Base-by-base conservation (phyloP, 2,329 filamentous ascomycete genomes). In the Plectosphaerella cucumerina region DNA sequence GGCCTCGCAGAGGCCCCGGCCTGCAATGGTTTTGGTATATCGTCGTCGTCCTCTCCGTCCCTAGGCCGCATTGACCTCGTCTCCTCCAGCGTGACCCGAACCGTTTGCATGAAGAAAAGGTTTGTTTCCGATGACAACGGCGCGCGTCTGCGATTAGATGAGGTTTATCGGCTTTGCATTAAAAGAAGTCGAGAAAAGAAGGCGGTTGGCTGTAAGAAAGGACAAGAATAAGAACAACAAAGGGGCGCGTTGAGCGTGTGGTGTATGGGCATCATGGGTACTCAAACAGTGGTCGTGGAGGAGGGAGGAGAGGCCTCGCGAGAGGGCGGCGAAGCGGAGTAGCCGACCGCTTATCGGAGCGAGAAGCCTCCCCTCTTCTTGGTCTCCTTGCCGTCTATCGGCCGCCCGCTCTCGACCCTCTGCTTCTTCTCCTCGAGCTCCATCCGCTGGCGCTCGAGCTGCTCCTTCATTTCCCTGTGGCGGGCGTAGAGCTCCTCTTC, bases 401-500 rank as follows among this genome's bases (percentile, higher is more conserved):
- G 94, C 70, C 94, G 84, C 66, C 94, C 94, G 69, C 88, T 96
- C 75, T 99, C 94, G 76, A 99, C 80, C 65, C 94, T 87, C 59
- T 83, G 73, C 81, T 99, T 99, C 89, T 97, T 99, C 77, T 99
- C 94, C 71, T 99, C 94, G 67, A 99, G 84, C 72, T 99, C 94
- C 70, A 84, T 74, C 70, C 92, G 87, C 80, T 97, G 93, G 69
- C 92, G 86, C 67, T 99, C 94, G 64, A 99, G 84, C 73, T 97
- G 93, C 69, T 99, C 94, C 82, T 97, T 99, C 94, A 99, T 99
- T 80, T 99, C 94, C 69, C 93, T 87, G 79, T 99, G 94, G 63
- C 94, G 88, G 60, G 94, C 92, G 68, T 97, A 97, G 53, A 99
- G 79, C 80, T 99, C 94, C 72, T 99, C 94, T 74, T 99, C 94